Conservation (phyloP, 2,329 filamentous ascomycete genomes). For the Penicillium rolfsii region DNA sequence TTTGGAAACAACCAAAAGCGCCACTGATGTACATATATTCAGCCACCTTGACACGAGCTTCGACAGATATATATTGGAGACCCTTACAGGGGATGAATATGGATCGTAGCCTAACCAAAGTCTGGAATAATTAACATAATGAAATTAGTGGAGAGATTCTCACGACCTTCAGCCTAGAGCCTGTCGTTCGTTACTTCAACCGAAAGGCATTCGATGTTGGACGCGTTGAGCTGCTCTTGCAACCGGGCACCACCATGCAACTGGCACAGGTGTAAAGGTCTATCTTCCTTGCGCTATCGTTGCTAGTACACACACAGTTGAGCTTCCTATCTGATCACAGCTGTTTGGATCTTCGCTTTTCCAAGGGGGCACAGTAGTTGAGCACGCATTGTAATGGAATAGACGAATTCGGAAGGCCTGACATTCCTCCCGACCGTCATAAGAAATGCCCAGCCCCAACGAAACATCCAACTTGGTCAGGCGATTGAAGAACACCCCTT, state of each 20-base stretch:
- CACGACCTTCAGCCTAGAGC: not conserved
- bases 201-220: not conserved
- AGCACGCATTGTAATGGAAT: not conserved
- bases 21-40: not conserved
- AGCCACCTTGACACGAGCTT: not conserved
- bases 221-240: not conserved
- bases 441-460: conserved; percentile 18
- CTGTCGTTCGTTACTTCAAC: not conserved
- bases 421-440: conserved; percentile 17
- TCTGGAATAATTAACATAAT: not conserved
- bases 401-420: not conserved
- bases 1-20: not conserved
- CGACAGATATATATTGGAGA: not conserved
- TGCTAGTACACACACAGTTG: not conserved
- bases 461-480: conserved; percentile 9
- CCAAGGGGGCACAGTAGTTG: not conserved
- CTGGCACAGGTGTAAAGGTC: not conserved
- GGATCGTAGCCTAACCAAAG: not conserved
- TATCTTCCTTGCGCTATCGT: not conserved
- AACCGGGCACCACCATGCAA: not conserved
- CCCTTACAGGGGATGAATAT: not conserved
- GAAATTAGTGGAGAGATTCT: not conserved
- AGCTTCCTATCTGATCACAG: not conserved
- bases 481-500: not conserved
- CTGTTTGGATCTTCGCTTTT: not conserved